phyloP scores from a whole-genome alignment of 2,329 filamentous ascomycete genomes.

The Tolypocladium cylindrosporum region DNA sequence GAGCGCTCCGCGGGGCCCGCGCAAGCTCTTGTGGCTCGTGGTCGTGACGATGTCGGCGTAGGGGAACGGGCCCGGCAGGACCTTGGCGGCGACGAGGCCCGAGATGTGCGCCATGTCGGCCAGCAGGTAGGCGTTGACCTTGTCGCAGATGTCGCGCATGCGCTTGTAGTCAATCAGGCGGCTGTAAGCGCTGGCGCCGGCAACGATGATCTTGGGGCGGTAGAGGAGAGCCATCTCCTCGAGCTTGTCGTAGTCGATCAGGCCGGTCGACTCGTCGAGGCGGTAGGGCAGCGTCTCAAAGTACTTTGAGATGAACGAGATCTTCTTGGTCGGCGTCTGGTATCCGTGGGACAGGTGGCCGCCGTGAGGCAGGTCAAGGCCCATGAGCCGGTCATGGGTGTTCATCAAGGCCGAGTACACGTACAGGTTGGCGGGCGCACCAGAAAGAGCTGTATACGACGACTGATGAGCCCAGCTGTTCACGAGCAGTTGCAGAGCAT shows the following conservation, averaged over 20 bases:
- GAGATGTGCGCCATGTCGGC: slow-evolving; percentile 98
- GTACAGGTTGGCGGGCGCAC: slow-evolving; percentile 68
- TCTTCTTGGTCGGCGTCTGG: slow-evolving; percentile 87
- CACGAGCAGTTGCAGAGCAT: background rate
- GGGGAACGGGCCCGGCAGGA: slow-evolving; percentile 81
- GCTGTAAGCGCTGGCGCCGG: slow-evolving; percentile 92
- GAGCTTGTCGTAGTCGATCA: slow-evolving; percentile 90
- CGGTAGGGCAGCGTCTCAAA: slow-evolving; percentile 97
- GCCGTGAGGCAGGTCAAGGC: slow-evolving; percentile 89
- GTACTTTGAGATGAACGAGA: slow-evolving; percentile 97
- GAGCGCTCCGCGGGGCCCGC: slow-evolving; percentile 90
- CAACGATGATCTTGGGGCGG: slow-evolving; percentile 90
- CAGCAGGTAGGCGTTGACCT: slow-evolving; percentile 83
- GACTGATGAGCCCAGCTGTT: background rate
- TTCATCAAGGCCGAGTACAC: slow-evolving; percentile 92
- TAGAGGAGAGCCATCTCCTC: slow-evolving; percentile 82
- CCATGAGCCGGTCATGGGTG: slow-evolving; percentile 92
- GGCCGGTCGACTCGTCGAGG: slow-evolving; percentile 77
- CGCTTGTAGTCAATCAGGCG: slow-evolving; percentile 89
- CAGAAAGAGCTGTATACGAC: slow-evolving; percentile 58
- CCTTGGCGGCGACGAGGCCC: slow-evolving; percentile 82
- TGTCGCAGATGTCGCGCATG: slow-evolving; percentile 85
- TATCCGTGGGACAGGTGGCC: slow-evolving; percentile 96
- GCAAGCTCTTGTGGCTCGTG: slow-evolving; percentile 94
- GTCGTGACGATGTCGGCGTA: slow-evolving; percentile 94